Evolutionary conservation across 768 basidiomycete genomes (phyloP), one percentile per base, ranked within the genome.

Genomic region (Lactarius tabidus): DNA sequence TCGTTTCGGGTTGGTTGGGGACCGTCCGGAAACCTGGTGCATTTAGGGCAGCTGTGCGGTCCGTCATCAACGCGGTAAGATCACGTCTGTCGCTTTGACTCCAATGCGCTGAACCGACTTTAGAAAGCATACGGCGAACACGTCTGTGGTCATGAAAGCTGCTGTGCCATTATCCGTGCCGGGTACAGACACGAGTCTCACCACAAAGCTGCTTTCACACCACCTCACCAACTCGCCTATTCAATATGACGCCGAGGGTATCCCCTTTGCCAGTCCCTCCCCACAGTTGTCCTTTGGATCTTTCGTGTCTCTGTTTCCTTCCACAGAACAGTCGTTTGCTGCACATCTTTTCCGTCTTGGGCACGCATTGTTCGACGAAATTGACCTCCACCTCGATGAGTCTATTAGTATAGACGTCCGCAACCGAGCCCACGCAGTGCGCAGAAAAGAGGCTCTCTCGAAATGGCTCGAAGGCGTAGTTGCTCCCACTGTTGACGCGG

Each of bases 1-100:
- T 92, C 91, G 15, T 97, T 94, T 75, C 83, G 94, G 63, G 92
- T 90, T 2, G 87, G 92, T 5, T 98, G 95, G 93, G 93, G 95
- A 23, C 88, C 91, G 1, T 82, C 84, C 41, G 93, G 93, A 0
- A 80, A 79, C 43, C 72, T 98, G 8, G 87, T 87, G 14, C 89
- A 93, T 74, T 74, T 89, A 14, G 95, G 93, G n/a, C 79, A 80
- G 57, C 76, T 96, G 67, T 88, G 90, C 76, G 77, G 80, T 8
- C 86, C 88, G 29, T 76, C 72, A 5, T 77, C 79, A 59, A 76
- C 78, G 57, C 68, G 77, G 90, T 90, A 72, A 73, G 88, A 26
- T 43, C 10, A 38, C 69, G 38, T 31, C 29, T 45, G 17, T 51
- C 39, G 12, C 45, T 17, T 45, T 7, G 35, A 28, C 8, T 10